Evolutionary conservation across 108 stramenopile species (phyloP).

Genomic region (Conticribra guillardii): DNA sequence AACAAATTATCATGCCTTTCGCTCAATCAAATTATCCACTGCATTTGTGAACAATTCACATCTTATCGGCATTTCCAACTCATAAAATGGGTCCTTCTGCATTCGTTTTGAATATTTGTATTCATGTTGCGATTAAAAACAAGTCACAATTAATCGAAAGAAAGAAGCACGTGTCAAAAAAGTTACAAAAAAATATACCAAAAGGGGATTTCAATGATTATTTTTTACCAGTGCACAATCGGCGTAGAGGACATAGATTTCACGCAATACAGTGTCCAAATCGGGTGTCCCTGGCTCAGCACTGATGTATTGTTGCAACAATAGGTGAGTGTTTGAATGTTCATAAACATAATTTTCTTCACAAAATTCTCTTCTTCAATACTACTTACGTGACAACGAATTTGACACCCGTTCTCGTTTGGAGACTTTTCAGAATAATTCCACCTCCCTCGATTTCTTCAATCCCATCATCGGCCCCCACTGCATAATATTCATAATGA

Average conservation of each 20-base stretch:
- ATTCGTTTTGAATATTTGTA: background rate
- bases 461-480: conserved; percentile 85
- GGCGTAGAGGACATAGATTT: conserved; percentile 84
- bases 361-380: background rate
- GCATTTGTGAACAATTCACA: conserved; percentile 81
- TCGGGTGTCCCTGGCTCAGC: conserved; percentile 72
- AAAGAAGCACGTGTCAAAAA: too few species aligned
- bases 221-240: conserved; percentile 73
- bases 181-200: background rate
- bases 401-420: conserved; percentile 87
- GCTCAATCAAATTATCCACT: conserved; percentile 72
- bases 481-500: background rate
- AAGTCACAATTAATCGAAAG: too few species aligned
- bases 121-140: too few species aligned
- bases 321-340: background rate
- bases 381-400: conserved; percentile 85
- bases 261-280: conserved; percentile 67
- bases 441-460: conserved; percentile 82
- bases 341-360: background rate
- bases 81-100: conserved; percentile 89
- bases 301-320: conserved; percentile 15
- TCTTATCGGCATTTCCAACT: conserved; percentile 91
- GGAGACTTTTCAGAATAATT: conserved; percentile 70
- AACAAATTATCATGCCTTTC: background rate
- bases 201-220: background rate